Evolutionary conservation across 768 basidiomycete genomes (phyloP).

Genomic region (Cystobasidium ongulense): DNA sequence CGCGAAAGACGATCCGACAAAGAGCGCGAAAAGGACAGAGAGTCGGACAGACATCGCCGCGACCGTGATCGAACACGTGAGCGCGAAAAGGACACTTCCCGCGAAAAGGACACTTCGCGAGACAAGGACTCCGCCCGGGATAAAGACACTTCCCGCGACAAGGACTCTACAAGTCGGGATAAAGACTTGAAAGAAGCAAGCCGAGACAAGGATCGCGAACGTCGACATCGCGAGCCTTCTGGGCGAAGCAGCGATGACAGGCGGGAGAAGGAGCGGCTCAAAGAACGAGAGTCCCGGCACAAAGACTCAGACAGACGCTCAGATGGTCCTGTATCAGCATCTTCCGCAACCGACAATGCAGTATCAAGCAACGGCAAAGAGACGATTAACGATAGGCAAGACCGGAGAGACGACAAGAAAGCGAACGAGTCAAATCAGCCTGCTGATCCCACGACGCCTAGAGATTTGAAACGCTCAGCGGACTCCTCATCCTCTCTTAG

Average conservation of each 20-base stretch:
- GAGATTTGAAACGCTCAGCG: slow-evolving; percentile 6
- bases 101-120: not conserved
- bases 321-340: not conserved
- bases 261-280: slow-evolving; percentile 42
- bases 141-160: slow-evolving; percentile 8
- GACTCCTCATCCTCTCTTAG: not conserved
- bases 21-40: slow-evolving; percentile 43
- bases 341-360: not conserved
- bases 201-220: slow-evolving; percentile 30
- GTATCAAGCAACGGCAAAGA: not conserved
- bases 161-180: not conserved
- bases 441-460: not conserved
- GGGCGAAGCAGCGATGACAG: slow-evolving; percentile 41
- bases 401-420: not conserved
- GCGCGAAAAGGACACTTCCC: slow-evolving; percentile 48
- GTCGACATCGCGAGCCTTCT: slow-evolving; percentile 7
- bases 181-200: slow-evolving; percentile 20
- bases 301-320: not conserved
- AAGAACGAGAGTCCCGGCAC: slow-evolving; percentile 22
- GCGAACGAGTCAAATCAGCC: not conserved
- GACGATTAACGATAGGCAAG: not conserved
- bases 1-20: slow-evolving; percentile 41
- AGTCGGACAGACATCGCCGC: slow-evolving; percentile 46
- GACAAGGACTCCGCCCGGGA: slow-evolving; percentile 22
- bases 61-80: slow-evolving; percentile 49